Evolutionary conservation across 257 asterid species (phyloP).

Genomic region (Solanum dulcamara): DNA sequence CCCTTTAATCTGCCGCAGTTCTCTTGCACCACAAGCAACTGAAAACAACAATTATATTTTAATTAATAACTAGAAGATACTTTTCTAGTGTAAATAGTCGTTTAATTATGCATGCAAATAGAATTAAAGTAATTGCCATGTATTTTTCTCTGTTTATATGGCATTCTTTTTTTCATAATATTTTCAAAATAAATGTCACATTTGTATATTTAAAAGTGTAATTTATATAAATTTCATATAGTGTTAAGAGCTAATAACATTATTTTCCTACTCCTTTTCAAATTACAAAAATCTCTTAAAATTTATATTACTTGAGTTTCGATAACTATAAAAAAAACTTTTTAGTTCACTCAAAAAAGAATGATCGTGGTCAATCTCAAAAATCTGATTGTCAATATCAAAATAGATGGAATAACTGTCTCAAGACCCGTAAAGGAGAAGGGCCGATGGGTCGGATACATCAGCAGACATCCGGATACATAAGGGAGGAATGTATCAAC

Average conservation of each 20-base stretch:
- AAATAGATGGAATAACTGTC: neutral
- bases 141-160: neutral
- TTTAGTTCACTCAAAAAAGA: no score
- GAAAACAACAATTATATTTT: neutral
- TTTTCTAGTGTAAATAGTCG: neutral
- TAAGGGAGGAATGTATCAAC: no score
- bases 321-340: neutral
- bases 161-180: neutral
- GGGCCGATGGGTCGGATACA: no score
- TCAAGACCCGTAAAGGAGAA: no score
- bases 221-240: no score
- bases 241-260: no score
- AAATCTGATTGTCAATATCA: neutral
- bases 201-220: no score
- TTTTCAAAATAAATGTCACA: neutral
- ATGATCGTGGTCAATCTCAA: neutral
- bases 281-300: no score
- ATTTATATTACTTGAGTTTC: neutral
- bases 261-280: no score
- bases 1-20: slow-evolving; percentile 43
- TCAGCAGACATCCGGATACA: no score
- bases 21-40: slow-evolving; percentile 78
- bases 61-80: neutral
- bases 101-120: neutral
- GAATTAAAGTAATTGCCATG: neutral